phyloP scores from a whole-genome alignment of 257 asterid species.

The Hygrophila difformis region DNA sequence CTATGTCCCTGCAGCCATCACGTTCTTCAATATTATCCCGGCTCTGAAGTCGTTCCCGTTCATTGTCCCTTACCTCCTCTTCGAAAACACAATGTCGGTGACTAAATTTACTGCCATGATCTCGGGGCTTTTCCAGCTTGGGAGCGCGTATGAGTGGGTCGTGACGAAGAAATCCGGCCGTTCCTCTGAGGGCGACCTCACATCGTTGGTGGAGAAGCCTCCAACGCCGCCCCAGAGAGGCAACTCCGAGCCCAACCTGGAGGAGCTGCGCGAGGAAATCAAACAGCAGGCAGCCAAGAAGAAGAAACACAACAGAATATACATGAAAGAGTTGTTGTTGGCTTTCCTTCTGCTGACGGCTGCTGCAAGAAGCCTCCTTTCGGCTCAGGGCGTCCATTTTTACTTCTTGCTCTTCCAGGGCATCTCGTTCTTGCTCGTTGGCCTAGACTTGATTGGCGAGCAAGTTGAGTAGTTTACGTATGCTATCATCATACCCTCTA shows the following conservation, averaged over 20 bases:
- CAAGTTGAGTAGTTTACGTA: conserved; percentile 43
- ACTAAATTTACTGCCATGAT: conserved; percentile 95
- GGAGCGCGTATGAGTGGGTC: conserved; percentile 91
- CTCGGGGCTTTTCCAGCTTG: conserved; percentile 87
- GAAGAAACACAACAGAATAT: conserved; percentile 75
- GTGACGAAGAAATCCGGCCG: conserved; percentile 89
- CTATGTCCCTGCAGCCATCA: conserved; percentile 71
- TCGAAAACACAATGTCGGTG: conserved; percentile 94
- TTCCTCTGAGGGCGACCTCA: conserved; percentile 72
- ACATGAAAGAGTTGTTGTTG: conserved; percentile 64
- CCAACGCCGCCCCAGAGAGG: conserved; percentile 47
- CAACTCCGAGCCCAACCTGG: conserved; percentile 60
- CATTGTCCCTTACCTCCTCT: conserved; percentile 78
- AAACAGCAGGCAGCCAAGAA: conserved; percentile 28
- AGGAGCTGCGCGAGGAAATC: conserved; percentile 46
- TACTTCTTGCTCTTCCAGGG: conserved; percentile 93
- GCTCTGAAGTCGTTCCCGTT: conserved; percentile 93
- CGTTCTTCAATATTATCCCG: conserved; percentile 70
- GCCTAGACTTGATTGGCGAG: conserved; percentile 89
- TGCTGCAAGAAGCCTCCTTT: conserved; percentile 61
- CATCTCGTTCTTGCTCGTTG: conserved; percentile 77
- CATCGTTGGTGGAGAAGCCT: conserved; percentile 41
- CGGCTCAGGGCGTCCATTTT: conserved; percentile 95
- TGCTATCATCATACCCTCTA: background rate
- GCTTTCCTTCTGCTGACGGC: conserved; percentile 84